These are phyloP conservation scores for Lipomyces mesembrius DNA, from an alignment of 805 yeast genomes.

Conservation along the genomic window DNA sequence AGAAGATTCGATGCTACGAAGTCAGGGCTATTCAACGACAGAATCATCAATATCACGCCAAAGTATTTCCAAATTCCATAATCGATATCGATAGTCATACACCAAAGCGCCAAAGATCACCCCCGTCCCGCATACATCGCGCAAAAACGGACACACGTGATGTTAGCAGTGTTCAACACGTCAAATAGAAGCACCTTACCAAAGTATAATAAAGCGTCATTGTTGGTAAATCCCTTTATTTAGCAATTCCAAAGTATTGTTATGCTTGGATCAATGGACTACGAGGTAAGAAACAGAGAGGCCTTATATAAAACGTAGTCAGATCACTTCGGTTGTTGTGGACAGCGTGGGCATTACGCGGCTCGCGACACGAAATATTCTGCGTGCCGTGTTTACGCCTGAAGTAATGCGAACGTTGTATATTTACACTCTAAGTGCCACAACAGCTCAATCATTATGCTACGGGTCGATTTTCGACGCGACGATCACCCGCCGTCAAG, in stretches of 20 bases:
- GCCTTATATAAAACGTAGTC: neutral
- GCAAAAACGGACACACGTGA: neutral
- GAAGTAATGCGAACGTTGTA: too few relatives aligned
- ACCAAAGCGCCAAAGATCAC: neutral
- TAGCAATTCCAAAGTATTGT: neutral
- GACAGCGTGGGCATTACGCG: neutral
- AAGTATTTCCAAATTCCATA: too few relatives aligned
- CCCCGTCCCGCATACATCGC: neutral
- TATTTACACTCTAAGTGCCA: too few relatives aligned
- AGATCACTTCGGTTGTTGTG: neutral
- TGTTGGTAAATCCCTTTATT: conserved; percentile 1
- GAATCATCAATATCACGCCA: too few relatives aligned
- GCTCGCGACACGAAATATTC: too few relatives aligned
- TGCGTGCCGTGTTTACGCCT: too few relatives aligned
- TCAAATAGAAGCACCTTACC: conserved; percentile 40
- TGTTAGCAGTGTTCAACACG: neutral
- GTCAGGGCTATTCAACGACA: too few relatives aligned
- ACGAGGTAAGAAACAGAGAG: neutral
- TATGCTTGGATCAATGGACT: neutral
- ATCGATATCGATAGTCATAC: neutral
- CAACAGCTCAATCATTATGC: too few relatives aligned
- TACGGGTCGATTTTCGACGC: too few relatives aligned
- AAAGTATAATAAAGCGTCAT: conserved; percentile 54
- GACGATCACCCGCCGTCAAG: too few relatives aligned
- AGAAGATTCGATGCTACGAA: neutral